Conservation (phyloP, 306 rosid genomes). For the Calophaca sinica region DNA sequence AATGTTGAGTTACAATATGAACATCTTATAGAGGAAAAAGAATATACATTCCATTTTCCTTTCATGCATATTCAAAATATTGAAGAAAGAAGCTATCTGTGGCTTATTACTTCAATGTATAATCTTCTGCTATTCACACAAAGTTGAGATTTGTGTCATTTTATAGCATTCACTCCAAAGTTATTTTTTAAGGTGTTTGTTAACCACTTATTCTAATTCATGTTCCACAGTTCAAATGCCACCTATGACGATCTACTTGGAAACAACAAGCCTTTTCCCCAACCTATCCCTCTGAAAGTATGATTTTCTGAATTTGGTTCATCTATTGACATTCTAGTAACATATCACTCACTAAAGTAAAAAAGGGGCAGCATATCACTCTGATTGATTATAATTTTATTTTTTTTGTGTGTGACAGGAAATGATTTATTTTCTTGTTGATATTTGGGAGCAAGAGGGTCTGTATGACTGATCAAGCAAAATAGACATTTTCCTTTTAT, state of each 20-base stretch:
- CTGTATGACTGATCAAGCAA: conserved; percentile 69
- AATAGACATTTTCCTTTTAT: neutral
- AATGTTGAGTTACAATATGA: conserved; percentile 6
- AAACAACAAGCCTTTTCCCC: conserved; percentile 68
- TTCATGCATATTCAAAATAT: conserved; percentile 21
- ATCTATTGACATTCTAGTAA: neutral
- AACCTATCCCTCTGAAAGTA: conserved; percentile 81
- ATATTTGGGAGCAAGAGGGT: conserved; percentile 88
- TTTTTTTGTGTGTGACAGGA: conserved; percentile 75
- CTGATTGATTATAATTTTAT: conserved; percentile 20
- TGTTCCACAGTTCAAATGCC: conserved; percentile 67
- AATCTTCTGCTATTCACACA: neutral
- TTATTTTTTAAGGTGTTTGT: neutral
- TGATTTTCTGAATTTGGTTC: conserved; percentile 39
- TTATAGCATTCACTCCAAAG: neutral
- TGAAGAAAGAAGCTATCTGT: conserved; percentile 10
- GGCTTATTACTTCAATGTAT: conserved; percentile 11
- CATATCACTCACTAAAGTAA: conserved; percentile 6
- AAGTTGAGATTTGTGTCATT: neutral
- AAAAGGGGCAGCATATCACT: conserved; percentile 12
- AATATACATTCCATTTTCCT: neutral
- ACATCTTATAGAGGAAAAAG: neutral
- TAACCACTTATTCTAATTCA: conserved; percentile 36
- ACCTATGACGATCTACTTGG: conserved; percentile 76
- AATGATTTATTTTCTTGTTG: conserved; percentile 81